phyloP scores from a whole-genome alignment of 257 asterid genomes.

The Rehmannia glutinosa region DNA sequence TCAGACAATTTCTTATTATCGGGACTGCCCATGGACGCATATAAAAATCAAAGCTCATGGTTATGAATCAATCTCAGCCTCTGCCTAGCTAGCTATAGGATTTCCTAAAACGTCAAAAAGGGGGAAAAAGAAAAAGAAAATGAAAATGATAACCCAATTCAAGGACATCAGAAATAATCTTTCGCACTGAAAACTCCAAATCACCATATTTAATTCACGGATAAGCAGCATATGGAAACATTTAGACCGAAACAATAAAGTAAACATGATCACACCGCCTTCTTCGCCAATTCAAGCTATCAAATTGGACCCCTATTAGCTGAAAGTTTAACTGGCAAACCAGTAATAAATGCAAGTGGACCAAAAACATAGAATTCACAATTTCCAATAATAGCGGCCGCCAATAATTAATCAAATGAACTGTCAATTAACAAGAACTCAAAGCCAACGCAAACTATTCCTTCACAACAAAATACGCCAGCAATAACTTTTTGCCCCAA shows the following conservation, averaged over 20 bases:
- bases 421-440: constrained; percentile 15
- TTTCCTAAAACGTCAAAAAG: constrained; percentile 34
- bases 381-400: constrained; percentile 10
- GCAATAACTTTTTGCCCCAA: background rate
- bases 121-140: background rate
- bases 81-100: constrained; percentile 32
- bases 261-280: background rate
- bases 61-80: constrained; percentile 43
- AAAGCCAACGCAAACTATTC: constrained; percentile 5
- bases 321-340: background rate
- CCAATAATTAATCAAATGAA: background rate
- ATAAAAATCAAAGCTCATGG: constrained; percentile 33
- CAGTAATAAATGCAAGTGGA: constrained; percentile 19
- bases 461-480: constrained; percentile 4
- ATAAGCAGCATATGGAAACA: constrained; percentile 5
- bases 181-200: constrained; percentile 11
- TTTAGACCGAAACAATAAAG: background rate
- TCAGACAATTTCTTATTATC: constrained; percentile 50
- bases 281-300: constrained; percentile 18
- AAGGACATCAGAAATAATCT: background rate
- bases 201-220: background rate
- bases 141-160: constrained; percentile 5
- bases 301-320: constrained; percentile 6
- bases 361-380: constrained; percentile 19
- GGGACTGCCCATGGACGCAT: constrained; percentile 57